These are phyloP conservation scores for Hymenoscyphus repandus DNA, from an alignment of 2,329 filamentous ascomycete genomes.

Conservation along the genomic window DNA sequence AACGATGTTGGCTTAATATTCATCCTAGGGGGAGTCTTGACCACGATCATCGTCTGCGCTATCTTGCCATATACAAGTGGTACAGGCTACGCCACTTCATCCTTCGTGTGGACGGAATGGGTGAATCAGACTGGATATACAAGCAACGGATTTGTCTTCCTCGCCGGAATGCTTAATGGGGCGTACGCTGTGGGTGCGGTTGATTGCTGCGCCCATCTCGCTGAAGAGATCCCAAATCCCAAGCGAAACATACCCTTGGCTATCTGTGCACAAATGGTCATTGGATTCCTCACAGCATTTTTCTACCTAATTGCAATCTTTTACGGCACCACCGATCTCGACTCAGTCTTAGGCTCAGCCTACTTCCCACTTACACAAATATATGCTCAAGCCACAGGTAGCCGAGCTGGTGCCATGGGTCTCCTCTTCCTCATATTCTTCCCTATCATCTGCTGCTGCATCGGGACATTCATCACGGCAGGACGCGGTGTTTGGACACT, in stretches of 20 bases:
- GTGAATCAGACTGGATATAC: constrained; percentile 39
- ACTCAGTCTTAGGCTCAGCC: constrained; percentile 44
- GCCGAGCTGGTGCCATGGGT: constrained; percentile 44
- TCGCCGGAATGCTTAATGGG: constrained; percentile 59
- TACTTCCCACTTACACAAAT: constrained; percentile 63
- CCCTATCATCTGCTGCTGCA: constrained; percentile 44
- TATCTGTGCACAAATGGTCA: constrained; percentile 44
- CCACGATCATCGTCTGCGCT: constrained; percentile 41
- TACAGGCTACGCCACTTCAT: constrained; percentile 35
- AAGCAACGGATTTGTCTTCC: constrained; percentile 52
- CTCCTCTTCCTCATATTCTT: constrained; percentile 50
- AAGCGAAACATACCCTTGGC: constrained; percentile 48
- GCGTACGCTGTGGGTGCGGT: constrained; percentile 63
- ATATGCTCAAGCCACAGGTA: constrained; percentile 54
- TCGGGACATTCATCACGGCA: constrained; percentile 54
- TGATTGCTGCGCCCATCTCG: constrained; percentile 59
- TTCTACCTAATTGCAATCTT: constrained; percentile 48
- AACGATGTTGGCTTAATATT: constrained; percentile 51
- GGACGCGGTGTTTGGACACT: constrained; percentile 61
- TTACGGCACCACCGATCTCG: constrained; percentile 51
- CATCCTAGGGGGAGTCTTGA: constrained; percentile 47
- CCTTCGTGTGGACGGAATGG: constrained; percentile 42
- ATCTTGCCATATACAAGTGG: constrained; percentile 46
- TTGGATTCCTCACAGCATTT: constrained; percentile 48
- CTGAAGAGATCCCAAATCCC: constrained; percentile 56